These are phyloP conservation scores for Galeopsis tetrahit DNA, from an alignment of 257 asterid species.

Conservation along the genomic window DNA sequence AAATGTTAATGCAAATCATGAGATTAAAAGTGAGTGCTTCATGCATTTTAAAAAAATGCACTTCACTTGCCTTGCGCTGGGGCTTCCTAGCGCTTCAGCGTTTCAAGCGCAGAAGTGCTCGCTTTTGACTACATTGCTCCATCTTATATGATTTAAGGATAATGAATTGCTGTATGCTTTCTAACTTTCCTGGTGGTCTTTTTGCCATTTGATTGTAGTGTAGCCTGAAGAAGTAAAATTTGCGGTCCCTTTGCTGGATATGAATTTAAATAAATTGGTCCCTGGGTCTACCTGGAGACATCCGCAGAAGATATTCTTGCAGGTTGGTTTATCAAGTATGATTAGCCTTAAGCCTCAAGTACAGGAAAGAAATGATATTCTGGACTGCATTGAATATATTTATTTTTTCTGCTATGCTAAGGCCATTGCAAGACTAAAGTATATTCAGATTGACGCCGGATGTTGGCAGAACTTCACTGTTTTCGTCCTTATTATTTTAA, in stretches of 20 bases:
- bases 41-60: background rate
- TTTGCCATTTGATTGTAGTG: slow-evolving; percentile 55
- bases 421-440: background rate
- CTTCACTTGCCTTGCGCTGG: background rate
- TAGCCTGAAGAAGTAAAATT: slow-evolving; percentile 95
- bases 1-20: background rate
- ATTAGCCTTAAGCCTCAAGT: slow-evolving; percentile 24
- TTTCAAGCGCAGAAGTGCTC: background rate
- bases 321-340: slow-evolving; percentile 54
- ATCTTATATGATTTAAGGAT: slow-evolving; percentile 18
- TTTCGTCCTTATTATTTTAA: background rate
- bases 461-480: background rate
- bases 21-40: background rate
- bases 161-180: slow-evolving; percentile 29
- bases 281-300: slow-evolving; percentile 79
- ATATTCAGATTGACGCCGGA: background rate
- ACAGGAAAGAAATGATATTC: background rate
- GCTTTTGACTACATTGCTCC: background rate
- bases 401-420: slow-evolving; percentile 16
- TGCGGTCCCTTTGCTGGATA: slow-evolving; percentile 81
- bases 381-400: background rate
- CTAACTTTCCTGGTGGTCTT: slow-evolving; percentile 41
- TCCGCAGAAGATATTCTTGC: slow-evolving; percentile 82
- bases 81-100: background rate
- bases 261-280: slow-evolving; percentile 83